Conservation (phyloP, 139 green algal species). For the Closterium sp. region DNA sequence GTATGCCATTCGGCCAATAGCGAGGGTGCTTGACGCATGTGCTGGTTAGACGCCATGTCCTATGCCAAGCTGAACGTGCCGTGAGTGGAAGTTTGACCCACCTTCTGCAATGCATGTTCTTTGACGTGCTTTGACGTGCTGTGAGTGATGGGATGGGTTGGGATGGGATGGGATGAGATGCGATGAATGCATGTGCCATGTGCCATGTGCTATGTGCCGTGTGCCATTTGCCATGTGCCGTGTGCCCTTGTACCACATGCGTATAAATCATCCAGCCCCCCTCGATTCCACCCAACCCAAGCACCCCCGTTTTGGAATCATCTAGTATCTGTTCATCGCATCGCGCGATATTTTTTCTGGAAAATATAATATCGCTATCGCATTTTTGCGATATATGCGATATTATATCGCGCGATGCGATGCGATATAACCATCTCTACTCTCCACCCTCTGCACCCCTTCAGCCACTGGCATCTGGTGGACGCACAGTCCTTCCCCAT, state of each 20-base stretch:
- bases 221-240: background rate
- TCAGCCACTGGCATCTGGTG: conserved; percentile 48
- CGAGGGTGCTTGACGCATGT: background rate
- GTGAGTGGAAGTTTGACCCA: too few relatives aligned
- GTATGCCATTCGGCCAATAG: too few relatives aligned
- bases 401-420: too few relatives aligned
- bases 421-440: background rate
- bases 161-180: background rate
- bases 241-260: background rate
- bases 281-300: too few relatives aligned
- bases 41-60: conserved; percentile 45
- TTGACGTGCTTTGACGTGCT: too few relatives aligned
- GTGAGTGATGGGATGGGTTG: background rate
- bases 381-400: too few relatives aligned
- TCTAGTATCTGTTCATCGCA: too few relatives aligned
- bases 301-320: too few relatives aligned
- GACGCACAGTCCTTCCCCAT: conserved; percentile 43
- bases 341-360: too few relatives aligned
- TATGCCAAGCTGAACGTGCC: conserved; percentile 44
- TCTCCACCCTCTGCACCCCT: background rate
- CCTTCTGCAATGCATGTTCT: too few relatives aligned
- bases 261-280: background rate
- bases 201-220: background rate
- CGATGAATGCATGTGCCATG: background rate
- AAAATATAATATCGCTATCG: too few relatives aligned